These are phyloP conservation scores for Arthonia radiata DNA, from an alignment of 495 filamentous ascomycete species.

Conservation along the genomic window DNA sequence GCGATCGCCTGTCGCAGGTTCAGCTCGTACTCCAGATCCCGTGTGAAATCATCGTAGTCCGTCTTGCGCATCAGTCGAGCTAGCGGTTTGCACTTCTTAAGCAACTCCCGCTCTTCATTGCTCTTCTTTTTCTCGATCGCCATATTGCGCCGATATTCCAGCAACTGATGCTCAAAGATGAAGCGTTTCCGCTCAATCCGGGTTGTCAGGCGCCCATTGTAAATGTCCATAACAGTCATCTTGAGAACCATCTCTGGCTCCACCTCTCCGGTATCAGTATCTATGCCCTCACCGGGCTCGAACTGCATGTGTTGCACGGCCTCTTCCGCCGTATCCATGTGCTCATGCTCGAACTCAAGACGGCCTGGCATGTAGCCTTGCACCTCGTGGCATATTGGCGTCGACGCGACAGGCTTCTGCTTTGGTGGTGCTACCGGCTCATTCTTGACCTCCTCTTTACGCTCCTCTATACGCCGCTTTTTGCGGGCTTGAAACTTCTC, in stretches of 20 bases:
- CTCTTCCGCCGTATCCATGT: constrained; percentile 93
- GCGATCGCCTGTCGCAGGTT: constrained; percentile 72
- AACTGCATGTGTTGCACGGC: constrained; percentile 97
- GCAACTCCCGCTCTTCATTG: constrained; percentile 75
- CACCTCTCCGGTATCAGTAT: constrained; percentile 47
- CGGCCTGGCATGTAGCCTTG: constrained; percentile 97
- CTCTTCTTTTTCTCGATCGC: constrained; percentile 80
- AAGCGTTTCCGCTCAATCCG: constrained; percentile 91
- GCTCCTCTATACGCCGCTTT: constrained; percentile 80
- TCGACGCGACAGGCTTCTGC: constrained; percentile 82
- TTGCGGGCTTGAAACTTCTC: constrained; percentile 87
- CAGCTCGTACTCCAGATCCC: constrained; percentile 66
- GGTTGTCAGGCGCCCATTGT: constrained; percentile 75
- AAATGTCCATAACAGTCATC: constrained; percentile 95
- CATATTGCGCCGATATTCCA: constrained; percentile 77
- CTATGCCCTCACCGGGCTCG: constrained; percentile 79
- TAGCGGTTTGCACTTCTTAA: constrained; percentile 86
- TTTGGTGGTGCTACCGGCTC: constrained; percentile 68
- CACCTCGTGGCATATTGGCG: constrained; percentile 89
- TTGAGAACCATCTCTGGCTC: constrained; percentile 95
- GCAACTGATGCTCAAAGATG: constrained; percentile 77
- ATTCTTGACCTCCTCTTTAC: constrained; percentile 68
- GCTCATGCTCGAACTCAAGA: constrained; percentile 92
- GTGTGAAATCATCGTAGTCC: constrained; percentile 69
- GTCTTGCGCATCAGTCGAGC: constrained; percentile 86